Base-by-base conservation (phyloP, 2,329 filamentous ascomycete genomes). In the Lasiodiplodia citricola region DNA sequence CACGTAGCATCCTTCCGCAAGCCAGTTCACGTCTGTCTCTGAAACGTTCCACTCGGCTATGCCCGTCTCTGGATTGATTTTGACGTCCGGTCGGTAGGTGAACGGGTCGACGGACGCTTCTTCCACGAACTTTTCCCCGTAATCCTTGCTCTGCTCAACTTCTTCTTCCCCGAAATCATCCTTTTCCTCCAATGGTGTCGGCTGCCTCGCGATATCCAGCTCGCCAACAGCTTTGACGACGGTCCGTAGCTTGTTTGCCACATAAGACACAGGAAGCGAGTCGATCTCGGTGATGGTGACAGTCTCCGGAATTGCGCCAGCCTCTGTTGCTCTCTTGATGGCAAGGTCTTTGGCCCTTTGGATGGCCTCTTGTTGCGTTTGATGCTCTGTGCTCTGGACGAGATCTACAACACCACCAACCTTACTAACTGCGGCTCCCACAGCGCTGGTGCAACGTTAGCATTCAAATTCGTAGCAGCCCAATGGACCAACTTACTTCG, bases 171-270 rank as follows among this genome's bases (percentile, higher is more conserved):
- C 55, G 2, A 63, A 54, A 16, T 70, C 67, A 4, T 51, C 63
- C 4, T 69, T 70, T 8, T 64, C 57, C 51, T 65, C 55, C 4
- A 70, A 56, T 11, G 66, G 55, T 14, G 64, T 28, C 21, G 71
- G 71, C 38, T 77, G 73, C 11, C 76, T 73, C 35, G 75, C 73
- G 54, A 75, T 80, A 69, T 82, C 80, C 18, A 85, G 78, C 57
- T 84, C 80, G 5, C 88, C 88, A 0, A 86, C 87, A 1, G 88
- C 87, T 63, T 86, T 82, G 11, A 89, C 84, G 18, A 90, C 80
- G 68, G 82, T 80, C 2, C 81, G 75, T 2, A 80, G 76, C 68
- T 87, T 79, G 84, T 88, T 66, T 78, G 84, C 55, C 78, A 85
- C 78, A 84, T 89, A 80, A 69, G 85, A 84, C 44, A 90, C 75